These are phyloP conservation scores for Trebouxia sp. DNA, from an alignment of 139 green algal genomes.

Conservation along the genomic window DNA sequence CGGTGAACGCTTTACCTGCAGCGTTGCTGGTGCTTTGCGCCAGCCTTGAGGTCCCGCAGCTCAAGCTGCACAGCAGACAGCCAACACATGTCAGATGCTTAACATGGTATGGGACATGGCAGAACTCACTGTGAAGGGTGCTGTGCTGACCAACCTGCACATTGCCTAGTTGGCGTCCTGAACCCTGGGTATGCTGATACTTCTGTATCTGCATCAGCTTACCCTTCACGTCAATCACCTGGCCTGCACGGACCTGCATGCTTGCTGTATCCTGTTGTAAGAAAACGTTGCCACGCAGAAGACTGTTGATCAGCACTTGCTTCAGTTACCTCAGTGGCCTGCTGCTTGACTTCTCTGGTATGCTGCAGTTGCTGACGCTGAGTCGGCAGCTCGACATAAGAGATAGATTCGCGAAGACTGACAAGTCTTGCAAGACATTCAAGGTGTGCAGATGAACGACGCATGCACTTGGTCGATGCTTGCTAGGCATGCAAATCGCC, in stretches of 20 bases:
- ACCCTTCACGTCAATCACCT: conserved; percentile 51
- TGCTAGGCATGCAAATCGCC: too few species aligned
- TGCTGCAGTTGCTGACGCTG: neutral
- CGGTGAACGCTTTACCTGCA: neutral
- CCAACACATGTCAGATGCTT: neutral
- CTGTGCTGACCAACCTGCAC: conserved; percentile 30
- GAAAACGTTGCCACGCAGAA: too few species aligned
- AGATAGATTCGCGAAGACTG: too few species aligned
- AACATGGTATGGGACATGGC: neutral
- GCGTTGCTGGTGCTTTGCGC: conserved; percentile 40
- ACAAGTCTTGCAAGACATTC: too few species aligned
- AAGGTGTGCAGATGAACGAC: too few species aligned
- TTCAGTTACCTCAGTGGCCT: conserved; percentile 12
- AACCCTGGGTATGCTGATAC: conserved; percentile 38
- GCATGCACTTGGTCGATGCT: too few species aligned
- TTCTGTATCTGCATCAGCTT: conserved; percentile 48
- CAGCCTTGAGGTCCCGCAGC: conserved; percentile 46
- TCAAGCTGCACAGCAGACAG: conserved; percentile 39
- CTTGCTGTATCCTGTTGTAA: neutral
- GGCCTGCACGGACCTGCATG: conserved; percentile 45
- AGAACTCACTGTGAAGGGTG: neutral
- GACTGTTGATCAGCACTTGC: too few species aligned
- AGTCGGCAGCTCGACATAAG: neutral
- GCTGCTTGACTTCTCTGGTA: conserved; percentile 19
- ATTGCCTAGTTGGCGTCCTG: conserved; percentile 49